A percentile compares a stretch with the other conserved stretches of the same genome.
Conservation (phyloP, 257 asterid genomes). For the Apocynum venetum region DNA sequence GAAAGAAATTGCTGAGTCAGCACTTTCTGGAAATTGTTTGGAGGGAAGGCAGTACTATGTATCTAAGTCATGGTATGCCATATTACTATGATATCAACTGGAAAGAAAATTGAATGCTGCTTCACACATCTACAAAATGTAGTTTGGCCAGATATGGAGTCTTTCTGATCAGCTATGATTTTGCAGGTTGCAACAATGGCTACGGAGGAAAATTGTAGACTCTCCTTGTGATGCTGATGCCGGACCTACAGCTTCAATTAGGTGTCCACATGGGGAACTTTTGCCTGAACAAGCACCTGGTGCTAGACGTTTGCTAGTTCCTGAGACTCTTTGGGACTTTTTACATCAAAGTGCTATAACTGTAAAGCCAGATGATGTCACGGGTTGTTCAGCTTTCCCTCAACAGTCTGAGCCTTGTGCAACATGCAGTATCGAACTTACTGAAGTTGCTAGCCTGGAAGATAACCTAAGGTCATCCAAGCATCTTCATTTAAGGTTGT, state of each 20-base stretch:
- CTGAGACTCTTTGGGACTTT: constrained; percentile 86
- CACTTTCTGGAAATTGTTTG: constrained; percentile 65
- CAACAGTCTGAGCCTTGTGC: constrained; percentile 73
- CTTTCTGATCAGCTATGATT: constrained; percentile 18
- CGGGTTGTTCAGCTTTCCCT: constrained; percentile 63
- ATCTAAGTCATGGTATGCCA: constrained; percentile 75
- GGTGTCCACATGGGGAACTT: constrained; percentile 87
- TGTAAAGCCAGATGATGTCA: constrained; percentile 70
- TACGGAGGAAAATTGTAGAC: constrained; percentile 73
- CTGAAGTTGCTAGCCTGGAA: constrained; percentile 79
- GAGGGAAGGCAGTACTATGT: constrained; percentile 62
- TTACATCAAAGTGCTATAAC: constrained; percentile 59
- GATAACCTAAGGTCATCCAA: constrained; percentile 69
- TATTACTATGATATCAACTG: not conserved
- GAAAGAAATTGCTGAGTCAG: constrained; percentile 93
- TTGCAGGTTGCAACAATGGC: constrained; percentile 95
- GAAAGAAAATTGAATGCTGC: not conserved
- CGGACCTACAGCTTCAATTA: constrained; percentile 89
- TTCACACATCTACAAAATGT: not conserved
- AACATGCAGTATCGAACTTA: constrained; percentile 58
- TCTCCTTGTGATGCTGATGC: constrained; percentile 91
- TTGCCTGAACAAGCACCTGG: constrained; percentile 91
- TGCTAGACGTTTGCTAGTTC: constrained; percentile 72
- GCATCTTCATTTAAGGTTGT: constrained; percentile 21
- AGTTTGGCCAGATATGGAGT: not conserved